These are phyloP conservation scores for Cercophora sp. DNA, from an alignment of 495 filamentous ascomycete genomes.

Conservation along the genomic window DNA sequence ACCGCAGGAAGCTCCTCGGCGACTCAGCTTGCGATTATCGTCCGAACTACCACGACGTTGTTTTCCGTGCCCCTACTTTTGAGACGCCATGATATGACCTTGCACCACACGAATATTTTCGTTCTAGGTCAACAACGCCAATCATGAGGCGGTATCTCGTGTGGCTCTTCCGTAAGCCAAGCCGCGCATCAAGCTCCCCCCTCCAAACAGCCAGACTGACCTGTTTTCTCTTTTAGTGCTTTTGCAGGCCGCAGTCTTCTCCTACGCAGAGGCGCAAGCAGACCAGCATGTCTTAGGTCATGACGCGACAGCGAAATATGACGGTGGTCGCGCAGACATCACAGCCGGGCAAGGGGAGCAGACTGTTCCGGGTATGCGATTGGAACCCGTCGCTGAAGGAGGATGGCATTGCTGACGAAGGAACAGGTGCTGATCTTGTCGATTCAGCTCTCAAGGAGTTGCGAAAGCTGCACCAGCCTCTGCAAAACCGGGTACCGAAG, in stretches of 20 bases:
- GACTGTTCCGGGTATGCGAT: constrained; percentile 28
- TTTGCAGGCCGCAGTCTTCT: constrained; percentile 38
- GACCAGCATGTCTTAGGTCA: constrained; percentile 32
- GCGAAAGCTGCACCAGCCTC: constrained; percentile 37
- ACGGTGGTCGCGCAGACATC: constrained; percentile 27
- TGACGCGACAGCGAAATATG: constrained; percentile 20
- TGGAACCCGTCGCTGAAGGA: not conserved
- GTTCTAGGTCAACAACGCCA: constrained; percentile 19
- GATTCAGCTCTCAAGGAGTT: constrained; percentile 40
- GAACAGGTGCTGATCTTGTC: constrained; percentile 42
- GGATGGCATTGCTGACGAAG: constrained; percentile 9
- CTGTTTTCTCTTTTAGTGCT: no score
- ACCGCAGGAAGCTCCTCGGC: no score
- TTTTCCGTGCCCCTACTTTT: no score
- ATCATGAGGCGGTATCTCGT: constrained; percentile 40
- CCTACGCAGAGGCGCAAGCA: constrained; percentile 28
- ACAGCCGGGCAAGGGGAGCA: constrained; percentile 12
- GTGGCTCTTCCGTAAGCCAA: constrained; percentile 40
- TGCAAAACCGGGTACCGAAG: constrained; percentile 34
- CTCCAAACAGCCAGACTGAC: no score
- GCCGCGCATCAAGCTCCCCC: not conserved
- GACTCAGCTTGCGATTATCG: no score
- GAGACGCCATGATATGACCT: constrained; percentile 23
- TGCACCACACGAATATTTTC: not conserved
- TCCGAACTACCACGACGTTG: no score